phyloP scores from a whole-genome alignment of 2,329 filamentous ascomycete species.

The Pleoardoris graminearum region DNA sequence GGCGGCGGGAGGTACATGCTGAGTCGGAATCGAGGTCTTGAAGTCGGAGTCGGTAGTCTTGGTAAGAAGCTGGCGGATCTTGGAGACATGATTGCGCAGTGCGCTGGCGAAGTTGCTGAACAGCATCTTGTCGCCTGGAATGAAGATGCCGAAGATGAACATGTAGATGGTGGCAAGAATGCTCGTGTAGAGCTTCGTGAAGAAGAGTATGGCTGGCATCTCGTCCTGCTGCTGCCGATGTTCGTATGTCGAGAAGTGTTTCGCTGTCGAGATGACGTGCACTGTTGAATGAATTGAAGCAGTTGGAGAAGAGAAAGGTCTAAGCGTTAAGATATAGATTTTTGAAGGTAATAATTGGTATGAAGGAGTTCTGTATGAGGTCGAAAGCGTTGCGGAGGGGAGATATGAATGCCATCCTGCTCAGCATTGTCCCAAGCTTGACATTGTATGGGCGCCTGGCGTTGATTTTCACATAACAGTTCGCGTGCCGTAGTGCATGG shows the following conservation, averaged over 20 bases:
- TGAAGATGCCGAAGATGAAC: not conserved
- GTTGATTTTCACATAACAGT: not conserved
- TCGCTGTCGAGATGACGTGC: not conserved
- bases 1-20: not conserved
- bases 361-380: not conserved
- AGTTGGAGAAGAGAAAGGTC: too few relatives aligned
- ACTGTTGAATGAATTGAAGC: not conserved
- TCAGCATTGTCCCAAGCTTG: not conserved
- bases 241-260: not conserved
- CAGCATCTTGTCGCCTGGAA: not conserved
- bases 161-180: not conserved
- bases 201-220: not conserved
- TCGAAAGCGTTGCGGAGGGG: not conserved
- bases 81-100: not conserved
- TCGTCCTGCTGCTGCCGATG: not conserved
- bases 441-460: not conserved
- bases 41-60: not conserved
- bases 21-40: too few relatives aligned
- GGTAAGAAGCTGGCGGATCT: too few relatives aligned
- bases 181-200: not conserved
- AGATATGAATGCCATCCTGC: not conserved
- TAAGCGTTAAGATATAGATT: too few relatives aligned
- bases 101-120: not conserved
- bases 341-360: too few relatives aligned
- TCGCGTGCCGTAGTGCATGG: not conserved